Evolutionary conservation across 352 stramenopile species (phyloP), one percentile per base, ranked within the genome.

Genomic region (Globisporangium lucens): DNA sequence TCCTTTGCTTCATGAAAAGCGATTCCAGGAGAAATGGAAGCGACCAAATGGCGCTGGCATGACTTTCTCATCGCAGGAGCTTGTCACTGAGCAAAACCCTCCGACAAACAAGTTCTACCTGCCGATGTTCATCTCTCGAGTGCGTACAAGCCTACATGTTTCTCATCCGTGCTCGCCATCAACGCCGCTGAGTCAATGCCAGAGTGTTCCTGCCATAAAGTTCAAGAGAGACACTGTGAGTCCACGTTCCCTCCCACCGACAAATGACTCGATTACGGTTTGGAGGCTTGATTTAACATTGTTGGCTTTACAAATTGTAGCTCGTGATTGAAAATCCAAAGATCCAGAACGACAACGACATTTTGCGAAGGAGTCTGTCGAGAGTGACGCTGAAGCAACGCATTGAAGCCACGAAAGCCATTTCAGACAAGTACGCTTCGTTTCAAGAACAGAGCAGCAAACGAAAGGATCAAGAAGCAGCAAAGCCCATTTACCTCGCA

Each of bases 1-100:
- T 30, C 82, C 80, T 4, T 58, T 89, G n/a, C 47, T 92, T 9
- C 68, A 81, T 8, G 82, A 92, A 2, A 60, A 66, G 29, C 64
- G 66, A n/a, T 90, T 90, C 57, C 82, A 90, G 66, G 74, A 83
- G 38, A 92, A 89, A 38, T 90, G 83, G 76, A 63, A 72, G 13
- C 73, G 69, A 46, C 60, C 69, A 24, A 76, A 68, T 57, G 22
- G 63, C 57, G 24, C 43, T 2, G 72, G 72, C 63, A 64, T 60
- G 4, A 75, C 51, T n/a, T 53, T 36, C 7, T 90, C 84, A 1
- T 74, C 68, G 17, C 82, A 90, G 17, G 59, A 78, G 24, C 58
- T 78, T 27, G 24, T 85, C 6, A 52, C 68, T 0, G 71, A 73
- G 56, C 74, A 76, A 10, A 85, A 90, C 35, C 79, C 82, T 9